phyloP scores from a whole-genome alignment of 2,329 filamentous ascomycete genomes.

The Xylariaceae sp. region DNA sequence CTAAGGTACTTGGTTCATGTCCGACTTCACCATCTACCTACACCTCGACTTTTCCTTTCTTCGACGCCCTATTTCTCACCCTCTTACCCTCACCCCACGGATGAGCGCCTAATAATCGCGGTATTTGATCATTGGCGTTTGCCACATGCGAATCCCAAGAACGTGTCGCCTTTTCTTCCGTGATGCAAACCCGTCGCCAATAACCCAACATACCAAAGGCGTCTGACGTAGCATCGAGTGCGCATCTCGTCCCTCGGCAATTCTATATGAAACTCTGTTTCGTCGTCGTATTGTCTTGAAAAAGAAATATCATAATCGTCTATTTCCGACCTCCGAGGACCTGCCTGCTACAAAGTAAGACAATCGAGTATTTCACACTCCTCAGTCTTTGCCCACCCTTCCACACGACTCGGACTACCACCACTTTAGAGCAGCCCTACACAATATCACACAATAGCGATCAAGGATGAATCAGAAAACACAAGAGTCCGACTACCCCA shows the following conservation, averaged over 20 bases:
- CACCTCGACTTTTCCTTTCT: too few species aligned
- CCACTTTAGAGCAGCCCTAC: neutral
- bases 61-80: too few species aligned
- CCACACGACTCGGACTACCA: neutral
- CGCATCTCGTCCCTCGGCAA: neutral
- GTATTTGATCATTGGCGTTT: neutral
- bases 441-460: neutral
- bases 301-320: neutral
- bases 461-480: constrained; percentile 4
- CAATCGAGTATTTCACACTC: neutral
- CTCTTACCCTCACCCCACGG: too few species aligned
- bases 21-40: too few species aligned
- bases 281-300: neutral
- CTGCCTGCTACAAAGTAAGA: neutral
- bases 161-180: neutral
- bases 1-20: too few species aligned
- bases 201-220: neutral
- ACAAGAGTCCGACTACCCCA: neutral
- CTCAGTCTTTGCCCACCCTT: neutral
- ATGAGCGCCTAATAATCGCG: too few species aligned
- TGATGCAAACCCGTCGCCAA: neutral
- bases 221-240: neutral
- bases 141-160: neutral
- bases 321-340: neutral
- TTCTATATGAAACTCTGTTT: neutral